Conservation (phyloP, 2,329 filamentous ascomycete genomes). For the Fusarium graminum region DNA sequence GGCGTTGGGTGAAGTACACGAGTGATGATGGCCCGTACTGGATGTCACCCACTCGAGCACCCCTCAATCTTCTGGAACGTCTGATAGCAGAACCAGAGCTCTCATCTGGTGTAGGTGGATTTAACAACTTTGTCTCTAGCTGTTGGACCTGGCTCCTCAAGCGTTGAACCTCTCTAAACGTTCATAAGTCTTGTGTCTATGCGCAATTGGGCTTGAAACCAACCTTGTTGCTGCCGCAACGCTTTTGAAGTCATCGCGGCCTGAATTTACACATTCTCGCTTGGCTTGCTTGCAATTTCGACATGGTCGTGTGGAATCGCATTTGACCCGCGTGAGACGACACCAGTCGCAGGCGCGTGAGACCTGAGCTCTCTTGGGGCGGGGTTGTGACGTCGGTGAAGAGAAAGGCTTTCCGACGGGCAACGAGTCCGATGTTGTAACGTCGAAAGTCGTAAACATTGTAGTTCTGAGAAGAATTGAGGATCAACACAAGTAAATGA, state of each 20-base stretch:
- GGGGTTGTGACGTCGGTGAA: conserved; percentile 38
- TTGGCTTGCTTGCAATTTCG: conserved; percentile 46
- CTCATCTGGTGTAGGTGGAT: neutral
- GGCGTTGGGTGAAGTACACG: conserved; percentile 40
- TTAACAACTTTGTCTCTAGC: conserved; percentile 36
- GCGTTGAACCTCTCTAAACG: conserved; percentile 43
- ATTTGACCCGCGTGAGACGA: conserved; percentile 49
- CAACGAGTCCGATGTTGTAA: conserved; percentile 35
- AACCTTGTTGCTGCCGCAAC: conserved; percentile 46
- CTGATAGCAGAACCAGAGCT: neutral
- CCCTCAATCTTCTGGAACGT: conserved; percentile 25
- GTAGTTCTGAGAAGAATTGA: neutral
- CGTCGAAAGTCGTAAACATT: conserved; percentile 47
- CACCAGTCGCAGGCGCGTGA: conserved; percentile 52
- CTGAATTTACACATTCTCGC: conserved; percentile 43
- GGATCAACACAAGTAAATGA: neutral
- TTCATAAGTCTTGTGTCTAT: conserved; percentile 8
- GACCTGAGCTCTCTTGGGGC: conserved; percentile 50
- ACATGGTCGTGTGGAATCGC: conserved; percentile 49
- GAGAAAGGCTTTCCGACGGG: conserved; percentile 33
- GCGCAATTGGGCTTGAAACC: neutral
- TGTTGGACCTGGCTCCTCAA: conserved; percentile 41
- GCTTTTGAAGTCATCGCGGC: conserved; percentile 47
- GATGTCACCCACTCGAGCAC: conserved; percentile 8
- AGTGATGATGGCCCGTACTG: conserved; percentile 46